Evolutionary conservation across 2,329 filamentous ascomycete genomes (phyloP).

Genomic region (Ophiocordyceps robertsii): DNA sequence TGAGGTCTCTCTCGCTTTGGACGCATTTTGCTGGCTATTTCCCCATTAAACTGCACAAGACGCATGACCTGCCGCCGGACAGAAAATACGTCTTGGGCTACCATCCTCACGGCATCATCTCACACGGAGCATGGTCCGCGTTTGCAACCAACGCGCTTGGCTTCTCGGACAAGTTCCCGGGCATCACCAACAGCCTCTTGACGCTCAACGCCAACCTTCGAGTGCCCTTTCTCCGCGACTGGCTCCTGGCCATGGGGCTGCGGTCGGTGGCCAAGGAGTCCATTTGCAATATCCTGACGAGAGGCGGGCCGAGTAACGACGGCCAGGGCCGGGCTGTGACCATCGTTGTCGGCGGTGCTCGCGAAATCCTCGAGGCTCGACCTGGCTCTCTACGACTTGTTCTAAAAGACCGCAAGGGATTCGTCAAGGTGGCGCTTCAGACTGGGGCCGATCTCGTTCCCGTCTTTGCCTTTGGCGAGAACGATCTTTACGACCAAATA

Average conservation of each 20-base stretch:
- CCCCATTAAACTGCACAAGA: slow-evolving; percentile 77
- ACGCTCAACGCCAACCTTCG: slow-evolving; percentile 95
- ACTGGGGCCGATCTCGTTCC: slow-evolving; percentile 87
- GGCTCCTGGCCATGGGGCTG: slow-evolving; percentile 77
- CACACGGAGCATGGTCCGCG: slow-evolving; percentile 83
- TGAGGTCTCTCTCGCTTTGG: slow-evolving; percentile 70
- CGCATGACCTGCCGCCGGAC: slow-evolving; percentile 61
- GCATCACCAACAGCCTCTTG: slow-evolving; percentile 84
- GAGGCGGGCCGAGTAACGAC: slow-evolving; percentile 61
- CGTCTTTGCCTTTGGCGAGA: slow-evolving; percentile 86
- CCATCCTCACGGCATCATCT: slow-evolving; percentile 94
- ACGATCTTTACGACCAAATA: slow-evolving; percentile 88
- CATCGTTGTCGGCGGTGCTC: slow-evolving; percentile 85
- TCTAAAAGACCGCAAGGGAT: slow-evolving; percentile 74
- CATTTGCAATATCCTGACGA: slow-evolving; percentile 79
- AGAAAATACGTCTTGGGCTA: slow-evolving; percentile 96
- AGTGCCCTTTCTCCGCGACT: slow-evolving; percentile 87
- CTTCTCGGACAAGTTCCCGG: slow-evolving; percentile 78
- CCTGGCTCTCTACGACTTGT: slow-evolving; percentile 68
- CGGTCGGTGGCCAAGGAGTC: slow-evolving; percentile 83
- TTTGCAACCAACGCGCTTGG: slow-evolving; percentile 85
- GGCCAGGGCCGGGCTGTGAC: slow-evolving; percentile 91
- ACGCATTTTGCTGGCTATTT: slow-evolving; percentile 86
- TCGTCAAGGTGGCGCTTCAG: slow-evolving; percentile 83
- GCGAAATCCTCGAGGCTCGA: slow-evolving; percentile 79